These are phyloP conservation scores for Moricandia moricandioides DNA, from an alignment of 345 rosid species.

Conservation along the genomic window DNA sequence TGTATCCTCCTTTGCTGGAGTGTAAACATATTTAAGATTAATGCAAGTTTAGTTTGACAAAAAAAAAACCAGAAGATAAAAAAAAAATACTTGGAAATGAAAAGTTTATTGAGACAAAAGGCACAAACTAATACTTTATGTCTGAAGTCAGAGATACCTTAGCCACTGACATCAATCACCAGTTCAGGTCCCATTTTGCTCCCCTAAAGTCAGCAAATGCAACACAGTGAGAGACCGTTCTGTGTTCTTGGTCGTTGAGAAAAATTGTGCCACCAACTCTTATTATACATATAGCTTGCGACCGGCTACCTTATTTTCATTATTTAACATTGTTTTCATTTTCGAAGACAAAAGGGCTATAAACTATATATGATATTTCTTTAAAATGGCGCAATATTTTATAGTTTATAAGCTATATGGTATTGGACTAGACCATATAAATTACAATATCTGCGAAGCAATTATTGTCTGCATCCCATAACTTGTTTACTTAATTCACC, in stretches of 20 bases:
- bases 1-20: no score
- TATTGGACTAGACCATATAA: not conserved
- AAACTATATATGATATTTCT: not conserved
- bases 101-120: slow-evolving; percentile 1
- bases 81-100: not conserved
- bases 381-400: not conserved
- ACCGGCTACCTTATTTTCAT: slow-evolving; percentile 11
- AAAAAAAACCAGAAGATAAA: no score
- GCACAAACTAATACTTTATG: slow-evolving; percentile 7
- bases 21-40: no score
- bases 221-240: slow-evolving; percentile 18
- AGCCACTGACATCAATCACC: slow-evolving; percentile 31
- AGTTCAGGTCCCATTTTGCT: slow-evolving; percentile 21
- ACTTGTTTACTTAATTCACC: slow-evolving; percentile 15
- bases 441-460: slow-evolving; percentile 1
- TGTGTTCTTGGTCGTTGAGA: slow-evolving; percentile 8
- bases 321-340: slow-evolving; percentile 5
- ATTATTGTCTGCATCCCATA: slow-evolving; percentile 32
- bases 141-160: slow-evolving; percentile 28
- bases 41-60: no score
- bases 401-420: not conserved
- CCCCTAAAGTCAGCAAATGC: slow-evolving; percentile 29
- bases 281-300: not conserved
- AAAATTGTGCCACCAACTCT: slow-evolving; percentile 13
- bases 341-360: slow-evolving; percentile 8